phyloP scores from a whole-genome alignment of 1,284 basidiomycete species.

The Boletus semigastroideus region DNA sequence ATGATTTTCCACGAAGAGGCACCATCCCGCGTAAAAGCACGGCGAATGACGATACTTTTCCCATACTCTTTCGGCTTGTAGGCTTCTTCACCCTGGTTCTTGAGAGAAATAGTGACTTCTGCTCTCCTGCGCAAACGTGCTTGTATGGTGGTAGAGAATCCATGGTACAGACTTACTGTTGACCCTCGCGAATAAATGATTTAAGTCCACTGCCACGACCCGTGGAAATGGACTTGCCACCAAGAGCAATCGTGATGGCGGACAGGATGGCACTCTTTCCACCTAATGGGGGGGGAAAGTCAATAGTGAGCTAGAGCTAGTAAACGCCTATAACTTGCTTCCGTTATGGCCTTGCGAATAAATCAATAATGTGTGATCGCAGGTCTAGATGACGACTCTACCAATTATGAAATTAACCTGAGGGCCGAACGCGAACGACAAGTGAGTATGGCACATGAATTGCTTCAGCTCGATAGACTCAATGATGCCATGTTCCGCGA shows the following conservation, averaged over 20 bases:
- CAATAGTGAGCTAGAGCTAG: neutral
- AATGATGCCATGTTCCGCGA: constrained; percentile 86
- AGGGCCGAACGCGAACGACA: constrained; percentile 80
- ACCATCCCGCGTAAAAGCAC: constrained; percentile 78
- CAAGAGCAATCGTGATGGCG: constrained; percentile 90
- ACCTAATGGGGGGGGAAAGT: constrained; percentile 43
- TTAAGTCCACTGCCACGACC: constrained; percentile 87
- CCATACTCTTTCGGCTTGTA: constrained; percentile 84
- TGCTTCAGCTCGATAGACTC: constrained; percentile 85
- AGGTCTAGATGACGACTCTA: constrained; percentile 22
- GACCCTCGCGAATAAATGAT: constrained; percentile 86
- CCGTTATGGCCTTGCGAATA: constrained; percentile 66
- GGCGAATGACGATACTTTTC: constrained; percentile 81
- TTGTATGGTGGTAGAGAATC: neutral
- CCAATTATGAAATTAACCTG: constrained; percentile 98
- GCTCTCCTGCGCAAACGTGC: constrained; percentile 34
- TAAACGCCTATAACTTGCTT: constrained; percentile 49
- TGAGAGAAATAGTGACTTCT: constrained; percentile 78
- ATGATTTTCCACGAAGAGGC: constrained; percentile 83
- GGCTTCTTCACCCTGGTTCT: constrained; percentile 89
- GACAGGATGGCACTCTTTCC: constrained; percentile 97
- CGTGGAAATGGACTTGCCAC: constrained; percentile 88
- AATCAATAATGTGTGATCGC: constrained; percentile 3
- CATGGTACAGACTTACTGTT: constrained; percentile 50
- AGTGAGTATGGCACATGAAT: constrained; percentile 95